These are phyloP conservation scores for Pinus taeda DNA, from an alignment of 75 land plant species.

Conservation along the genomic window DNA sequence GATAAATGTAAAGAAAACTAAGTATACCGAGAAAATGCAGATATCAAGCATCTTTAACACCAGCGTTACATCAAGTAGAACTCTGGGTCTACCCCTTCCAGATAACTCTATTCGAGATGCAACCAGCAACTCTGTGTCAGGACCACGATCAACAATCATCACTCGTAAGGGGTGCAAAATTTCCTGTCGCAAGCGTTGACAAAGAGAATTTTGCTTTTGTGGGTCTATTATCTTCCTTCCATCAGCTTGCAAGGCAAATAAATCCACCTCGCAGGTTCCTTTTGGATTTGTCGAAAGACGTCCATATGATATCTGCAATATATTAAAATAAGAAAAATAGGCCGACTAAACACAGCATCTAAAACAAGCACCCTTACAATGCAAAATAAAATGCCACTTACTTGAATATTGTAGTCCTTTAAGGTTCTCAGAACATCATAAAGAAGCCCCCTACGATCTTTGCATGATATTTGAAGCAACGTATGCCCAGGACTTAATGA, in stretches of 20 bases:
- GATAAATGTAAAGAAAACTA: neutral
- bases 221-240: conserved; percentile 77
- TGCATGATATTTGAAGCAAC: conserved; percentile 69
- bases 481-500: conserved; percentile 76
- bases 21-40: conserved; percentile 70
- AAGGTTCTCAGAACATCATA: conserved; percentile 85
- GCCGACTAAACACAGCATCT: neutral
- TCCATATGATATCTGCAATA: conserved; percentile 75
- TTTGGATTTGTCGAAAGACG: conserved; percentile 41
- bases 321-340: neutral
- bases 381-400: conserved; percentile 13
- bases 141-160: conserved; percentile 61
- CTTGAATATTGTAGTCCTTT: conserved; percentile 85
- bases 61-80: conserved; percentile 75
- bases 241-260: conserved; percentile 67
- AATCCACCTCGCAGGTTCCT: conserved; percentile 58
- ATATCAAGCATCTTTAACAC: conserved; percentile 62
- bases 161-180: conserved; percentile 59
- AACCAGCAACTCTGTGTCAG: conserved; percentile 82
- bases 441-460: conserved; percentile 78
- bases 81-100: conserved; percentile 81
- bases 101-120: conserved; percentile 82
- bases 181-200: conserved; percentile 56
- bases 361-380: neutral
- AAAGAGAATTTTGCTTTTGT: conserved; percentile 50